A percentile compares a stretch with the other conserved stretches of the same genome.
These are phyloP conservation scores for Aegilops longissima DNA, from an alignment of 176 grass and related monocot species.

Conservation along the genomic window DNA sequence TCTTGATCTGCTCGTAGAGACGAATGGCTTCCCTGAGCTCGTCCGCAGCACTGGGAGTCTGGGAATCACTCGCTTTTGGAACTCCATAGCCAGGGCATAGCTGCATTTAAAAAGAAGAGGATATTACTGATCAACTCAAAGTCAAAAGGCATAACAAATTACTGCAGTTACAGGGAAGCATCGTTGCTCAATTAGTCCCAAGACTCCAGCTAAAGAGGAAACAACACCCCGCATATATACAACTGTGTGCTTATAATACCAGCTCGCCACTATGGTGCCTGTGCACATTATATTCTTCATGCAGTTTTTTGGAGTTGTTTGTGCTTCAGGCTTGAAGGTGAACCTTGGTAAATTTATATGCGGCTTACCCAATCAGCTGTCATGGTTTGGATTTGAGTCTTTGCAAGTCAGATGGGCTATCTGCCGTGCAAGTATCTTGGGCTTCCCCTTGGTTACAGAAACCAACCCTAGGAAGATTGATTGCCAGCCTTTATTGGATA, in stretches of 20 bases:
- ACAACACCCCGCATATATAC: not conserved
- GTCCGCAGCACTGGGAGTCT: constrained; percentile 63
- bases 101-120: constrained; percentile 44
- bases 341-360: not conserved
- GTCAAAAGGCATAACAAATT: not conserved
- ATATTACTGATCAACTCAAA: not conserved
- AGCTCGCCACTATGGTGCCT: not conserved
- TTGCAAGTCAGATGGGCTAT: not conserved
- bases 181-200: not conserved
- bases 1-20: constrained; percentile 64
- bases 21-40: constrained; percentile 69
- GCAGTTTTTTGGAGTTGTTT: not conserved
- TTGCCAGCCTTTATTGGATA: not conserved
- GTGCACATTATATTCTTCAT: not conserved
- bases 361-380: not conserved
- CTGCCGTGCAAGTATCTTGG: not conserved
- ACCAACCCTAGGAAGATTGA: not conserved
- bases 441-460: not conserved
- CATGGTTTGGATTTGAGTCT: not conserved
- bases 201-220: not conserved
- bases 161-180: not conserved
- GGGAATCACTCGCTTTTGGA: constrained; percentile 72
- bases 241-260: not conserved
- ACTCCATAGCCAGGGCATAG: constrained; percentile 70
- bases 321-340: not conserved